These are phyloP conservation scores for Blastomyces silverae DNA, from an alignment of 2,329 filamentous ascomycete genomes.

Conservation along the genomic window DNA sequence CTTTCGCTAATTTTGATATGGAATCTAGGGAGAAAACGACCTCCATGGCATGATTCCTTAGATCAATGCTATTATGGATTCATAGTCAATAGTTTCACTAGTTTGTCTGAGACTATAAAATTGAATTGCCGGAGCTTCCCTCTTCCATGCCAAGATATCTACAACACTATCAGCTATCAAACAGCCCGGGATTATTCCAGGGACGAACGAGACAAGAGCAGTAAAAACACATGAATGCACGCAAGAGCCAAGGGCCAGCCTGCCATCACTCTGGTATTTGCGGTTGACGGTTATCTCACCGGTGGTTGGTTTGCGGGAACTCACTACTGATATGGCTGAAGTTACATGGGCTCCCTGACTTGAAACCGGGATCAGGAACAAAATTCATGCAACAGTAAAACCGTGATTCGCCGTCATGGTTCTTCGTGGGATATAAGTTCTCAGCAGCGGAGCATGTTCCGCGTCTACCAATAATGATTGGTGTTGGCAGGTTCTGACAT, in stretches of 20 bases:
- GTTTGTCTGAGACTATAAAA: background rate
- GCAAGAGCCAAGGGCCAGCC: too few relatives aligned
- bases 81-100: background rate
- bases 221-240: background rate
- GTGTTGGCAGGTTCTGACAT: background rate
- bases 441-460: background rate
- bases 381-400: background rate
- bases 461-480: background rate
- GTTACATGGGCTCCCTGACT: background rate
- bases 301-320: background rate
- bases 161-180: background rate
- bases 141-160: background rate
- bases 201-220: background rate
- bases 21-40: too few relatives aligned
- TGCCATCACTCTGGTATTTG: too few relatives aligned
- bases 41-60: background rate
- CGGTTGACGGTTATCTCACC: background rate
- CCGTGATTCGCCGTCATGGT: background rate
- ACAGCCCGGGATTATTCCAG: background rate
- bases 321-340: background rate
- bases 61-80: background rate
- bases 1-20: too few relatives aligned
- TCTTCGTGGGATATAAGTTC: background rate
- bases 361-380: background rate
- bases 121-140: background rate